Conservation (phyloP, 164 flowering plant genomes). For the Vitis rupestris region DNA sequence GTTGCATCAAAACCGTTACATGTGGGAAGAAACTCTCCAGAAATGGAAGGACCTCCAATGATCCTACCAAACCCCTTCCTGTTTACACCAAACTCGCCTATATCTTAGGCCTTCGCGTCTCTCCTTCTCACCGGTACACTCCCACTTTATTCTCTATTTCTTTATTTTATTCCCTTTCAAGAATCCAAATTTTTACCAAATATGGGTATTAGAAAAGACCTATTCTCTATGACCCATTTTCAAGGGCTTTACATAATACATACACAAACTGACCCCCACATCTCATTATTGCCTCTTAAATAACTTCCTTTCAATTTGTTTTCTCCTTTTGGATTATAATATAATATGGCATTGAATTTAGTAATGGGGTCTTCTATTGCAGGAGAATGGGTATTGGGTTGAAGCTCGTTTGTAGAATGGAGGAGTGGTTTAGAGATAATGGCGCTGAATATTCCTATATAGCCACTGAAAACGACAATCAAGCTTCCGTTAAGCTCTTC, state of each 20-base stretch:
- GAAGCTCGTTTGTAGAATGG: slow-evolving; percentile 58
- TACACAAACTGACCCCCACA: too few species aligned
- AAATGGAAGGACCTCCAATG: slow-evolving; percentile 19
- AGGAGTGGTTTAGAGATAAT: slow-evolving; percentile 73
- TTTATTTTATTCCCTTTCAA: background rate
- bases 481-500: slow-evolving; percentile 79
- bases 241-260: too few species aligned
- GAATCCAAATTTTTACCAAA: slow-evolving; percentile 1
- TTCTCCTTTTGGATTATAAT: too few species aligned
- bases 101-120: slow-evolving; percentile 91
- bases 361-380: slow-evolving; percentile 4
- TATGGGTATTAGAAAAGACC: background rate
- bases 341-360: background rate
- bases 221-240: background rate
- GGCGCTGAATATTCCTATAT: slow-evolving; percentile 93
- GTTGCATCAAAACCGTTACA: slow-evolving; percentile 93
- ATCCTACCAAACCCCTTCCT: slow-evolving; percentile 36
- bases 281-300: too few species aligned
- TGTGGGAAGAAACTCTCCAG: slow-evolving; percentile 66
- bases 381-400: slow-evolving; percentile 90
- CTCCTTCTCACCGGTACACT: slow-evolving; percentile 77
- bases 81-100: slow-evolving; percentile 83
- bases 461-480: slow-evolving; percentile 88
- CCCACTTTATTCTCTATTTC: background rate
- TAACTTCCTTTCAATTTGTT: too few species aligned